phyloP scores from a whole-genome alignment of 1,139 yeast species.

The Hyphopichia pseudoburtonii region DNA sequence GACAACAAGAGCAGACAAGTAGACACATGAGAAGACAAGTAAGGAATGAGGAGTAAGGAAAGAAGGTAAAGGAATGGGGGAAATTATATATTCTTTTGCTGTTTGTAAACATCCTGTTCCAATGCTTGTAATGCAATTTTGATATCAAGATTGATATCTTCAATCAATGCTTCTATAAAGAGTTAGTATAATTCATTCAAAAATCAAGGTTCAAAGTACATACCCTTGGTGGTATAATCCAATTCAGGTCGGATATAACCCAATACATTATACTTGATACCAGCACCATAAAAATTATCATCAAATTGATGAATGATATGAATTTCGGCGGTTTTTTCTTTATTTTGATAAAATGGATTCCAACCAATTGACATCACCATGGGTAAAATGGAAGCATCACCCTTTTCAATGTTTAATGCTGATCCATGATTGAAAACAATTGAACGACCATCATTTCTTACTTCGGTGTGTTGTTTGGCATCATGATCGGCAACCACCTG shows the following conservation, averaged over 20 bases:
- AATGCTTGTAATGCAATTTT: slow-evolving; percentile 59
- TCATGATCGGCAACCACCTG: slow-evolving; percentile 27
- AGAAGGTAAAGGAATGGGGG: no score
- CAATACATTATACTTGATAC: slow-evolving; percentile 62
- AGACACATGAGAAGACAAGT: no score
- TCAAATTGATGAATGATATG: slow-evolving; percentile 78
- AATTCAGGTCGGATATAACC: slow-evolving; percentile 93
- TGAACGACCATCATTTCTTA: slow-evolving; percentile 43
- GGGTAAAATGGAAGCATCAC: slow-evolving; percentile 56
- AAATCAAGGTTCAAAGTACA: slow-evolving; percentile 9
- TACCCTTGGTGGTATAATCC: slow-evolving; percentile 70
- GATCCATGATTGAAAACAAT: slow-evolving; percentile 65
- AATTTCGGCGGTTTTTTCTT: slow-evolving; percentile 77
- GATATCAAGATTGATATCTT: slow-evolving; percentile 82
- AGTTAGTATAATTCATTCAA: slow-evolving; percentile 15
- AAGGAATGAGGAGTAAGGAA: no score
- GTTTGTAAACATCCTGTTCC: slow-evolving; percentile 18
- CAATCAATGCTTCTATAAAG: slow-evolving; percentile 67
- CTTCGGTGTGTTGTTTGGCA: slow-evolving; percentile 14
- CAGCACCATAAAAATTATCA: slow-evolving; percentile 79
- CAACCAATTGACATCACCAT: slow-evolving; percentile 96
- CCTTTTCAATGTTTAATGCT: slow-evolving; percentile 25
- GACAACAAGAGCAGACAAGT: no score
- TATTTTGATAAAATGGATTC: slow-evolving; percentile 89
- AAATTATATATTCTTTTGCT: background rate